Percentiles rank a stretch among this genome's conserved stretches.
Evolutionary conservation across 768 basidiomycete species (phyloP).

Genomic region (Serendipita sp.): DNA sequence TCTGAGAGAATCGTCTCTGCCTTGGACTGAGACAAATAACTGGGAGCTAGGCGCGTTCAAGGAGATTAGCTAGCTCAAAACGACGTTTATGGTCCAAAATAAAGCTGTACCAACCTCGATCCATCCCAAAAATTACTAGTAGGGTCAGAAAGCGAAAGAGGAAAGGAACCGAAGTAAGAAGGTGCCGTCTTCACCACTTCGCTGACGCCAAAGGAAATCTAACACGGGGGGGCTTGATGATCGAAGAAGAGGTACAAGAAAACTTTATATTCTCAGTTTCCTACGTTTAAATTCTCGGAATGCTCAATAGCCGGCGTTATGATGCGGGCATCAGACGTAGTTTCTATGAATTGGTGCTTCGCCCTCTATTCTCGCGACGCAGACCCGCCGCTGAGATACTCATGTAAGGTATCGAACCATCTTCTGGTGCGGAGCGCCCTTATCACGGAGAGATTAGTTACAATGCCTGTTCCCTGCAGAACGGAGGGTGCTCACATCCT

Average conservation of each 20-base stretch:
- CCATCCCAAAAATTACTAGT: neutral
- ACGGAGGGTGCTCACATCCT: constrained; percentile 27
- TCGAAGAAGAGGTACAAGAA: too few species aligned
- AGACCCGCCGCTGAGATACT: neutral
- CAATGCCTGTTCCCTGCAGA: constrained; percentile 17
- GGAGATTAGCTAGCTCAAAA: neutral
- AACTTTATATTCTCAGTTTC: too few species aligned
- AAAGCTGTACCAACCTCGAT: neutral
- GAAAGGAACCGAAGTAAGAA: neutral
- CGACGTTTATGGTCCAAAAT: too few species aligned
- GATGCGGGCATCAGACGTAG: too few species aligned
- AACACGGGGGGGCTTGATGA: too few species aligned
- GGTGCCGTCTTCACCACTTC: neutral
- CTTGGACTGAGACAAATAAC: constrained; percentile 67
- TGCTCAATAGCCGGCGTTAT: too few species aligned
- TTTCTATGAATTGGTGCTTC: too few species aligned
- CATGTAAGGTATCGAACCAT: constrained; percentile 32
- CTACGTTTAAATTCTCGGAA: too few species aligned
- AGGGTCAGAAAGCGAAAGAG: neutral
- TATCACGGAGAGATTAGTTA: constrained; percentile 12
- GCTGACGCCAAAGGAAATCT: too few species aligned
- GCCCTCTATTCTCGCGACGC: neutral
- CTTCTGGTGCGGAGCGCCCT: constrained; percentile 68
- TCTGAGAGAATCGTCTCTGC: constrained; percentile 89
- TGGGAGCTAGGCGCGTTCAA: constrained; percentile 32